Conservation (phyloP, 1,284 basidiomycete genomes). For the Exsudoporus floridanus region DNA sequence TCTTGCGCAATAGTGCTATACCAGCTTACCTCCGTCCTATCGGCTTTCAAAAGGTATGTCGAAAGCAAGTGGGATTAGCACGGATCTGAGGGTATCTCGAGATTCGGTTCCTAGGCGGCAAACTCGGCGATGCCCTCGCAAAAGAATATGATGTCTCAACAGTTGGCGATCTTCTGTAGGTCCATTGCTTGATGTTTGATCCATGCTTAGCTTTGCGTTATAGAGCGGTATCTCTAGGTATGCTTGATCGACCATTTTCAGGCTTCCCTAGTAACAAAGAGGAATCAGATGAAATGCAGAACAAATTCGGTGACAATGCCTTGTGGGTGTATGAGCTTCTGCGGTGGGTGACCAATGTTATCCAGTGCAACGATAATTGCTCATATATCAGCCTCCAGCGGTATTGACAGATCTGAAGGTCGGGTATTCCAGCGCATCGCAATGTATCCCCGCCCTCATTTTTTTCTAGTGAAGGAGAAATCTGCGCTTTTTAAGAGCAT, state of each 20-base stretch:
- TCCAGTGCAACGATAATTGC: not conserved
- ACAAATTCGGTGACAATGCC: conserved; percentile 78
- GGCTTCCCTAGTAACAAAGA: conserved; percentile 1
- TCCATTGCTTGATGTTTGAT: not conserved
- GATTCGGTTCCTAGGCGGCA: conserved; percentile 95
- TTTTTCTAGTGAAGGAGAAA: conserved; percentile 77
- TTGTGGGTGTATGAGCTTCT: conserved; percentile 91
- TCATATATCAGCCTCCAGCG: conserved; percentile 46
- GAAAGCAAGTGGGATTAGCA: not conserved
- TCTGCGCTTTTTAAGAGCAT: conserved; percentile 83
- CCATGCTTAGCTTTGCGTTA: too few relatives aligned
- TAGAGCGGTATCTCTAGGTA: too few relatives aligned
- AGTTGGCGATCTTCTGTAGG: conserved; percentile 84
- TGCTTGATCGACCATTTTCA: not conserved
- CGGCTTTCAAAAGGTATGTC: conserved; percentile 79
- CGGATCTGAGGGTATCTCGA: conserved; percentile 33
- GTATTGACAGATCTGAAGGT: conserved; percentile 92
- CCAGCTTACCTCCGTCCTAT: conserved; percentile 79
- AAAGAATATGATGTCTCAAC: conserved; percentile 86
- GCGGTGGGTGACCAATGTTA: conserved; percentile 44
- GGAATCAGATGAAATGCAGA: conserved; percentile 71
- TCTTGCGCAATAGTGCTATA: conserved; percentile 80
- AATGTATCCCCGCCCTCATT: not conserved
- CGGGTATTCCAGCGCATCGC: conserved; percentile 5
- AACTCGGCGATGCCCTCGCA: conserved; percentile 86